These are phyloP conservation scores for Xylariaceae sp. DNA, from an alignment of 2,329 filamentous ascomycete genomes.

Conservation along the genomic window DNA sequence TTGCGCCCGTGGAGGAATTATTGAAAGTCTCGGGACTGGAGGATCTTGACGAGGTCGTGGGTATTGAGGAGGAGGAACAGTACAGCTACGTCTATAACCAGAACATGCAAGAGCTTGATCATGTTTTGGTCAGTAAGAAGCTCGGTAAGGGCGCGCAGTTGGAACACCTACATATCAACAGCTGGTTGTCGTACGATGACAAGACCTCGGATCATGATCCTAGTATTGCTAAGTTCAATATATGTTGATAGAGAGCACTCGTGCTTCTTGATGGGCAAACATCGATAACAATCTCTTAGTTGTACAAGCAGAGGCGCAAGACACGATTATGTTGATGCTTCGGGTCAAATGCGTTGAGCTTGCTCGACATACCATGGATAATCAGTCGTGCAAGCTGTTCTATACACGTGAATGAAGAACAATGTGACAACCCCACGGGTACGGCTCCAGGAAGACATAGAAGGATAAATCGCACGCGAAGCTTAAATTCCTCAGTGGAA, in stretches of 20 bases:
- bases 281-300: too few species aligned
- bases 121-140: slow-evolving; percentile 50
- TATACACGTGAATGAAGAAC: too few species aligned
- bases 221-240: slow-evolving; percentile 57
- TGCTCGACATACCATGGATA: too few species aligned
- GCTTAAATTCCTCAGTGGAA: too few species aligned
- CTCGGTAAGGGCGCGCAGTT: slow-evolving; percentile 38
- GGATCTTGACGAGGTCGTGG: slow-evolving; percentile 59
- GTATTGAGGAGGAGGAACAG: slow-evolving; percentile 51
- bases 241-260: slow-evolving; percentile 37
- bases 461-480: too few species aligned
- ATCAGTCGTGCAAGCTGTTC: too few species aligned
- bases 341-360: too few species aligned
- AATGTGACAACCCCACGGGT: too few species aligned
- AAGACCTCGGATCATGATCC: slow-evolving; percentile 68
- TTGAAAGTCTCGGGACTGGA: slow-evolving; percentile 48
- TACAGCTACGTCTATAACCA: slow-evolving; percentile 70
- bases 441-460: too few species aligned
- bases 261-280: too few species aligned
- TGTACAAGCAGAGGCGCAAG: too few species aligned
- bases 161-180: slow-evolving; percentile 69
- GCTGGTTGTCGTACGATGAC: slow-evolving; percentile 56
- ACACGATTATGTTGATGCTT: too few species aligned
- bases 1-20: slow-evolving; percentile 55
- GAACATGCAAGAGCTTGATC: slow-evolving; percentile 67